Evolutionary conservation across 2,329 filamentous ascomycete genomes (phyloP), one percentile per base, ranked within the genome.

Genomic region (Colletotrichum tabaci): DNA sequence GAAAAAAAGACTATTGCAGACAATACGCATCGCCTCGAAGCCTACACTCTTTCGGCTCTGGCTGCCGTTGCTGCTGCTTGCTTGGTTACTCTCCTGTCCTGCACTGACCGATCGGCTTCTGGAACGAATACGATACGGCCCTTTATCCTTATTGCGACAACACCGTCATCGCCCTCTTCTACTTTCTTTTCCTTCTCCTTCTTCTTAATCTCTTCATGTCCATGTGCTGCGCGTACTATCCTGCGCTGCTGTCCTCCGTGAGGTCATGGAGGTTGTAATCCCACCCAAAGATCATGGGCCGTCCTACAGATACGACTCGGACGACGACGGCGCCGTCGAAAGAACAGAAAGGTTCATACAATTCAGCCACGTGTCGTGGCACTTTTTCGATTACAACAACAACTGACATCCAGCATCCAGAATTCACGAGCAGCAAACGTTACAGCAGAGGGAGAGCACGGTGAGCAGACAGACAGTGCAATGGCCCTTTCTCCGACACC

Each of bases 261-360:
- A 72, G 61, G 70, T 42, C 68, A 71, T 75, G 74, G 70, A 74
- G 63, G 67, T 73, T 55, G 68, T 74, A 53, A 74, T 75, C 50
- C 74, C 74, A 47, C 66, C 73, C 18, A 61, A 73, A 66, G 70
- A 73, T 47, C 72, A 74, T 61, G 73, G 57, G 38, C 60, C 72
- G 47, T 63, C 66, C 60, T 74, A 75, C 57, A 67, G 66, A 67
- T 73, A 73, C 44, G 74, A 71, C 56, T 75, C 70, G 72, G 72
- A 73, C 53, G 68, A 74, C 38, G 62, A 74, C 38, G 73, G 72
- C n/a, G 42, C 74, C 21, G 74, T 75, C 8, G 63, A 75, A 40
- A 71, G 67, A 35, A 42, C 71, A 26, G 73, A 75, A 47, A 74
- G 66, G 74, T 75, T 35, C 16, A 42, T 15, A 12, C 46, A 26